phyloP scores from a whole-genome alignment of 2,329 filamentous ascomycete species.

The Hypoxylon sp. region DNA sequence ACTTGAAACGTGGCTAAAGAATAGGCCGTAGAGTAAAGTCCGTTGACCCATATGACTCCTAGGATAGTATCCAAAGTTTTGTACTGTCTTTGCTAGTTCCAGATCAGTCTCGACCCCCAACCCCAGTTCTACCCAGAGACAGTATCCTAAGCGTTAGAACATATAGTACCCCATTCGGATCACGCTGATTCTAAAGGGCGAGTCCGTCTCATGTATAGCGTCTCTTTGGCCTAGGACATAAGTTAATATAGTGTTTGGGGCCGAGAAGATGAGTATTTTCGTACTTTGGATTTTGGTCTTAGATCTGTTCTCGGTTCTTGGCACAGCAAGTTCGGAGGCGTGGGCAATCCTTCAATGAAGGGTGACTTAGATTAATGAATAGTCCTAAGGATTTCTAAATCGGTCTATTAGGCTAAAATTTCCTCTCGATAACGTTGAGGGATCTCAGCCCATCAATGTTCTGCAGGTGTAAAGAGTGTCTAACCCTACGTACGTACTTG shows the following conservation, averaged over 20 bases:
- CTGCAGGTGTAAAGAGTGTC: background rate
- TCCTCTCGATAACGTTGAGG: background rate
- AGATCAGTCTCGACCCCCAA: no score
- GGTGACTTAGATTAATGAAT: background rate
- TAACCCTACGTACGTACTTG: background rate
- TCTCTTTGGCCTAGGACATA: background rate
- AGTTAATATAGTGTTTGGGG: background rate
- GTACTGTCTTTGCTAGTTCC: no score
- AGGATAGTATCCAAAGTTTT: no score
- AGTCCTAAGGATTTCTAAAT: background rate
- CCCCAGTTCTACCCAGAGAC: no score
- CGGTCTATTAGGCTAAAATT: background rate
- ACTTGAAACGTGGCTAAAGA: no score
- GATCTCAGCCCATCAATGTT: background rate
- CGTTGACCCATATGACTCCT: no score
- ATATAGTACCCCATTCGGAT: constrained; percentile 10
- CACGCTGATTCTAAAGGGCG: background rate
- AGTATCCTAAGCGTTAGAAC: constrained; percentile 21
- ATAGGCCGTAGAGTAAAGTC: no score
- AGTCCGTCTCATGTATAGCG: no score
- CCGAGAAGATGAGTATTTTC: no score
- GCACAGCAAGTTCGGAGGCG: background rate
- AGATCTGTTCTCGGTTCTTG: background rate
- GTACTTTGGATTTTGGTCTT: background rate
- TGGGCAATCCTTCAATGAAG: background rate